Evolutionary conservation across 805 yeast genomes (phyloP), one percentile per base, ranked within the genome.

Genomic region (Candida loeiensis): DNA sequence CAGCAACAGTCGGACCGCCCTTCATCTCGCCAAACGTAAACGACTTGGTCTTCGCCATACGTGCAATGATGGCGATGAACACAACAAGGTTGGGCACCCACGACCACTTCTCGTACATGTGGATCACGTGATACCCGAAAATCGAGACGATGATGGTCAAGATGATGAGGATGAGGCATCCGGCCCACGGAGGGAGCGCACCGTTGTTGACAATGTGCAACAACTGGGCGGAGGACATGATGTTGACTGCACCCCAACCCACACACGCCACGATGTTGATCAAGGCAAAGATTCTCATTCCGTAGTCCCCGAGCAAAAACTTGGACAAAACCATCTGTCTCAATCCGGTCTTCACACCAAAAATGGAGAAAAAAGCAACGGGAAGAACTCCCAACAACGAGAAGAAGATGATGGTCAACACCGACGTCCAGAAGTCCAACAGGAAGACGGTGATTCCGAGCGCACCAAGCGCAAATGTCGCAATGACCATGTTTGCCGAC

Each of bases 171-270:
- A 90, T 75, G 38, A 90, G 54, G 63, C 95, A 82, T 25, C 93
- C 96, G 27, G 88, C 96, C 93, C 95, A 85, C 27, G 91, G 85
- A 29, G 97, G 96, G 50, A 83, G 68, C 19, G 67, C 66, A 27
- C 69, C 71, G 45, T 70, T 67, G 69, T 87, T 87, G 45, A 90
- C 82, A 56, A 84, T 78, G 64, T 82, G 80, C 44, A 89, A 69
- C 47, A 89, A 67, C 61, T 87, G 93, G 17, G 96, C 95, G 25
- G 93, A 80, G 21, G 89, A 84, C 77, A 89, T 85, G 46, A 85
- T 86, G 64, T 90, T 90, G 35, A 88, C 91, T 7, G 95, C 87
- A 63, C 93, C 85, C 97, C 97, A 90, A 53, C 97, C 96, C 41
- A 89, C 78, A 75, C 95, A 86, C 19, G 95, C 90, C 46, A 90